Evolutionary conservation across 2,329 filamentous ascomycete species (phyloP).

Genomic region (Botrytis pseudocinerea): DNA sequence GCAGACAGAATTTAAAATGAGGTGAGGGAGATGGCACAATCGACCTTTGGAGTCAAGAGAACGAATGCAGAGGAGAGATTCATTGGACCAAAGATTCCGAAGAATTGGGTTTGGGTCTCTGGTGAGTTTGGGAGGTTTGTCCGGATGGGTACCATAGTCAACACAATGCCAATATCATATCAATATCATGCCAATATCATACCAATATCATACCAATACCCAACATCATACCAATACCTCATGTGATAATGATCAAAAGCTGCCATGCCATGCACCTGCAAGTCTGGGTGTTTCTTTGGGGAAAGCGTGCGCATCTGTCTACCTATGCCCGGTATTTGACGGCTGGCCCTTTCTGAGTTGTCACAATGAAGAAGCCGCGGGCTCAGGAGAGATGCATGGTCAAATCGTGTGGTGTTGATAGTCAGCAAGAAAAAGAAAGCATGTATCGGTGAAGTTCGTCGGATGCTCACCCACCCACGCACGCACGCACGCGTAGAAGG

Average conservation of each 20-base stretch:
- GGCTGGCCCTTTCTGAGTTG: not conserved
- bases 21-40: not conserved
- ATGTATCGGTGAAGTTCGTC: not conserved
- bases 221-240: not conserved
- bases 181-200: not conserved
- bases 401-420: not conserved
- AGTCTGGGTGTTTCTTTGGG: not conserved
- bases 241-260: constrained; percentile 2
- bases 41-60: not conserved
- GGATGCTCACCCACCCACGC: not conserved
- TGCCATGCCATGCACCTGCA: not conserved
- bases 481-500: not conserved
- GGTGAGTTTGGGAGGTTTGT: not conserved
- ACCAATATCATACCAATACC: not conserved
- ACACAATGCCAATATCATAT: too few relatives aligned
- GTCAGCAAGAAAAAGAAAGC: not conserved
- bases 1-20: constrained; percentile 13
- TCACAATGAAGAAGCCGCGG: not conserved
- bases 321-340: not conserved
- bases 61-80: not conserved
- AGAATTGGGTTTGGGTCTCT: not conserved
- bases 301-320: not conserved
- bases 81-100: constrained; percentile 4
- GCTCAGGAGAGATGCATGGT: not conserved
- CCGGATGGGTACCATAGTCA: too few relatives aligned